Evolutionary conservation across 2,329 filamentous ascomycete genomes (phyloP).

Genomic region (Reticulascus tulasneorum): DNA sequence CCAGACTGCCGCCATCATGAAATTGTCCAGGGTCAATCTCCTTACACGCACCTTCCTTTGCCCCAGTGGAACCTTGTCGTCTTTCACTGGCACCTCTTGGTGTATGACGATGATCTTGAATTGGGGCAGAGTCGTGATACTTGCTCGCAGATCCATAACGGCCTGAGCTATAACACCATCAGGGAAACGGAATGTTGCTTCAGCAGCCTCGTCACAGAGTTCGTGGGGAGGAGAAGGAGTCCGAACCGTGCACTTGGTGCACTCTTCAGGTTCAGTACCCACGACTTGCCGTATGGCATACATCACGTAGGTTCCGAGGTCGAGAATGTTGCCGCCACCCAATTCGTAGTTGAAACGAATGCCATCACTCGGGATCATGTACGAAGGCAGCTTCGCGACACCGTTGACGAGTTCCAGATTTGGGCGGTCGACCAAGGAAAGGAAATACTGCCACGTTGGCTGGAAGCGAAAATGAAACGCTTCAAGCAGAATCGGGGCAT

Average conservation of each 20-base stretch:
- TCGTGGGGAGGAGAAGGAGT: constrained; percentile 25
- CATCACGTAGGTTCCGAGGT: constrained; percentile 37
- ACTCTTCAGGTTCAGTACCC: constrained; percentile 32
- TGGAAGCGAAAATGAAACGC: constrained; percentile 50
- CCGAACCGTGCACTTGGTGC: constrained; percentile 23
- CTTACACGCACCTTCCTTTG: constrained; percentile 21
- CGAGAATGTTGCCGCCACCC: constrained; percentile 36
- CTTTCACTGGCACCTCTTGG: constrained; percentile 7
- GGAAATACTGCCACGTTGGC: constrained; percentile 40
- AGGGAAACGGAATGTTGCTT: constrained; percentile 33
- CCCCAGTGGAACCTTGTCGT: constrained; percentile 13
- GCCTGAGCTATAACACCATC: constrained; percentile 31
- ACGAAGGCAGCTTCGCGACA: constrained; percentile 24
- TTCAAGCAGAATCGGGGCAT: constrained; percentile 47
- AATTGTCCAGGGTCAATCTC: constrained; percentile 23
- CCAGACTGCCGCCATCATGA: constrained; percentile 21
- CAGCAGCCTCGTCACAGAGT: constrained; percentile 28
- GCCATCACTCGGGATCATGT: constrained; percentile 29
- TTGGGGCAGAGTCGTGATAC: too few species aligned
- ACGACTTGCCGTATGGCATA: constrained; percentile 34
- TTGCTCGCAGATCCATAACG: constrained; percentile 20
- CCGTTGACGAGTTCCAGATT: constrained; percentile 31
- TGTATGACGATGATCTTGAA: too few species aligned
- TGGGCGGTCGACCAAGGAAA: constrained; percentile 30
- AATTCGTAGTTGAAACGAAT: constrained; percentile 40